These are phyloP conservation scores for Colletotrichum tropicale DNA, from an alignment of 2,329 filamentous ascomycete genomes.

Conservation along the genomic window DNA sequence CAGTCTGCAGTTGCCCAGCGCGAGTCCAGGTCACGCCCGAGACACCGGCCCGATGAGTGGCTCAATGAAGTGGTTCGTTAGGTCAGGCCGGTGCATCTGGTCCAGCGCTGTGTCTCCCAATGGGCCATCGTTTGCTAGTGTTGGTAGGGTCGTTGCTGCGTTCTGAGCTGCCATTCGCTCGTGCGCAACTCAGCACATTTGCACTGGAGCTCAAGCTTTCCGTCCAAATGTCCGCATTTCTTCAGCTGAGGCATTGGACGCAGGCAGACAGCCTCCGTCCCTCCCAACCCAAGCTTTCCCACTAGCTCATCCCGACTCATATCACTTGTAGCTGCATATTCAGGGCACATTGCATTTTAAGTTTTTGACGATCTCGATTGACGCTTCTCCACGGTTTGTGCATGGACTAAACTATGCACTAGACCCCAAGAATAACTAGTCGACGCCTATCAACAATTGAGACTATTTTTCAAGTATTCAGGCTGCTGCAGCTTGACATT, in stretches of 20 bases:
- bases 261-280: neutral
- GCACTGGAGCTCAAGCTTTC: neutral
- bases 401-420: neutral
- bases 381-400: neutral
- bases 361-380: neutral
- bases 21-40: conserved; percentile 9
- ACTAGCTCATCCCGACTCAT: neutral
- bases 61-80: neutral
- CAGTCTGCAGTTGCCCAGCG: neutral
- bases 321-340: neutral
- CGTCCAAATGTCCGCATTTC: neutral
- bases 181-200: neutral
- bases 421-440: neutral
- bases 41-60: neutral
- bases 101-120: neutral
- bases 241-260: neutral
- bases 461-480: conserved; percentile 2
- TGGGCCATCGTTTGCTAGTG: neutral
- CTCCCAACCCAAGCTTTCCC: neutral
- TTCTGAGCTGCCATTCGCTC: neutral
- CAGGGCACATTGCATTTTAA: neutral
- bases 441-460: conserved; percentile 12
- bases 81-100: neutral
- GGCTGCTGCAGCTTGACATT: neutral
- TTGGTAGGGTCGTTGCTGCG: neutral